Conservation (phyloP, 164 flowering plant species). For the Cinnamomum micranthum region DNA sequence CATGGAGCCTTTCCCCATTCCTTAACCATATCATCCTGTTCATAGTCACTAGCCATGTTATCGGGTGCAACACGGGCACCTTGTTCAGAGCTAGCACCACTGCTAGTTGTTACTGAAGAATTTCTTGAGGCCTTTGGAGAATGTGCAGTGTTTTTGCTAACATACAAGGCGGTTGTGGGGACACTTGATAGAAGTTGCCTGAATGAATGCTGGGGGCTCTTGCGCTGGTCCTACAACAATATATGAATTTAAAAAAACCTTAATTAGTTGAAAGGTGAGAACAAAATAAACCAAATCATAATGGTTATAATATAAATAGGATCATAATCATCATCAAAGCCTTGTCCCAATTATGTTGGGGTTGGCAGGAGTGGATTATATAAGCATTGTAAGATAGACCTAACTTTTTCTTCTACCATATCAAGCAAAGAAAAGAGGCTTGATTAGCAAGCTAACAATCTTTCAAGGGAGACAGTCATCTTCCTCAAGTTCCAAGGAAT, state of each 20-base stretch:
- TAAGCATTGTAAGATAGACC: background rate
- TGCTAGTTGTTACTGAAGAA: conserved; percentile 80
- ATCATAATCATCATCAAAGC: too few species aligned
- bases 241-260: background rate
- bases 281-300: background rate
- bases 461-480: too few species aligned
- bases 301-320: background rate
- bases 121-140: conserved; percentile 58
- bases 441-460: too few species aligned
- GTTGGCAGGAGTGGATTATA: background rate
- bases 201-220: conserved; percentile 85
- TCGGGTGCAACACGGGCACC: conserved; percentile 59
- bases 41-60: conserved; percentile 60
- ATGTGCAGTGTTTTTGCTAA: conserved; percentile 48
- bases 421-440: too few species aligned
- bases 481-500: too few species aligned
- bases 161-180: conserved; percentile 76
- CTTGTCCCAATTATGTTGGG: too few species aligned
- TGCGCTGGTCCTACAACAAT: conserved; percentile 62
- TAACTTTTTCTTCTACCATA: background rate
- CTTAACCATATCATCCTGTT: conserved; percentile 46
- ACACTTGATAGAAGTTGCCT: conserved; percentile 95
- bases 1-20: conserved; percentile 32
- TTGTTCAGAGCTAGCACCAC: conserved; percentile 81
- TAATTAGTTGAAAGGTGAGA: background rate